Evolutionary conservation across 2,329 filamentous ascomycete species (phyloP).

Genomic region (Aspergillus sp.): DNA sequence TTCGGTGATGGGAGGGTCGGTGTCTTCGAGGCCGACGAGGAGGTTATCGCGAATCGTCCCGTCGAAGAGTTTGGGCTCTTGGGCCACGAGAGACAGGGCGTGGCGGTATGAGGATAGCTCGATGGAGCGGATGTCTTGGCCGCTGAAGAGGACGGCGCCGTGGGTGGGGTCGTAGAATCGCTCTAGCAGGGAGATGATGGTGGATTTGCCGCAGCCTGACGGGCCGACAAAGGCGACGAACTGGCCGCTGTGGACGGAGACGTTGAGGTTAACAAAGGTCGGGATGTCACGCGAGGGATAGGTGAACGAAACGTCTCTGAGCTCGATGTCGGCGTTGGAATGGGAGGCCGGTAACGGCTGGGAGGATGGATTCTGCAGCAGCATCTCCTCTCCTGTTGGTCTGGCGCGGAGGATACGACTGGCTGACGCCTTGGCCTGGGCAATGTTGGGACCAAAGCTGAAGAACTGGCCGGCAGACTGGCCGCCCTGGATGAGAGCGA

Average conservation of each 20-base stretch:
- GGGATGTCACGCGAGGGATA: conserved; percentile 8
- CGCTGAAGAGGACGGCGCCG: conserved; percentile 34
- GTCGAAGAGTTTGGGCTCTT: conserved; percentile 43
- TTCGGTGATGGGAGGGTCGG: conserved; percentile 27
- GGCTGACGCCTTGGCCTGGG: conserved; percentile 8
- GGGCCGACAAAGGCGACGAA: conserved; percentile 45
- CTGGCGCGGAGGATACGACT: no score
- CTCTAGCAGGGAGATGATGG: conserved; percentile 42
- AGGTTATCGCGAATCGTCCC: conserved; percentile 46
- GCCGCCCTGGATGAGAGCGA: conserved; percentile 63
- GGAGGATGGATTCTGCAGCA: neutral
- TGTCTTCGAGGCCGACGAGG: conserved; percentile 38
- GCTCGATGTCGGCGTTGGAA: no score
- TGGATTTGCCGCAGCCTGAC: conserved; percentile 47
- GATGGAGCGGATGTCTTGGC: conserved; percentile 22
- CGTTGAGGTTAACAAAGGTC: conserved; percentile 25
- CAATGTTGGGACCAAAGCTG: conserved; percentile 57
- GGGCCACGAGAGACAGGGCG: conserved; percentile 31
- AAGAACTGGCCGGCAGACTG: conserved; percentile 65
- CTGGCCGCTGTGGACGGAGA: conserved; percentile 34
- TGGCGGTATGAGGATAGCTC: conserved; percentile 26
- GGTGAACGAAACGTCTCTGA: no score
- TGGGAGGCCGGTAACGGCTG: no score
- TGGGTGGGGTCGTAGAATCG: conserved; percentile 40
- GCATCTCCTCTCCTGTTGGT: neutral